Conservation (phyloP, 768 basidiomycete species). For the Lactarius sanguifluus region DNA sequence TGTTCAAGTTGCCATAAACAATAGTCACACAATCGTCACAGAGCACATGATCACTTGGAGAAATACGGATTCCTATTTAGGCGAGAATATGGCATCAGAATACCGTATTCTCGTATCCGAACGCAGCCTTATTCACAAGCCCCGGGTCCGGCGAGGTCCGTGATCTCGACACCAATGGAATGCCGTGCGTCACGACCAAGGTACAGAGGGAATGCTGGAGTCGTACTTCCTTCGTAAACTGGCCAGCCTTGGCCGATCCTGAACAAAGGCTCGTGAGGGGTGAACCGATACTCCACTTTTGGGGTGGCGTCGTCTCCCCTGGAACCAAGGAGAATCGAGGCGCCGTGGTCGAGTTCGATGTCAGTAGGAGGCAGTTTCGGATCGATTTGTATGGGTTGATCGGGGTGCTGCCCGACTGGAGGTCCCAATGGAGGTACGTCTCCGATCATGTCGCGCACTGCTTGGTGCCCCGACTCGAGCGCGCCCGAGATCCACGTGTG, state of each 20-base stretch:
- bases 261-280: slow-evolving; percentile 1
- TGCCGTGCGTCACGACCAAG: not conserved
- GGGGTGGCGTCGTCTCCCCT: not conserved
- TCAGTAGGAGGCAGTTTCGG: not conserved
- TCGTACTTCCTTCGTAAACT: not conserved
- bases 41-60: no score
- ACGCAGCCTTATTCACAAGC: not conserved
- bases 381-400: not conserved
- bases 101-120: no score
- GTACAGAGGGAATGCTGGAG: not conserved
- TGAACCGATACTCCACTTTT: not conserved
- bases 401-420: not conserved
- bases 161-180: not conserved
- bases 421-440: not conserved
- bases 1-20: no score
- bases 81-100: no score
- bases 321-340: not conserved
- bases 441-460: slow-evolving; percentile 4
- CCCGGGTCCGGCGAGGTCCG: not conserved
- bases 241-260: not conserved
- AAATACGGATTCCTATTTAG: no score
- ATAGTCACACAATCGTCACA: no score
- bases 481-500: slow-evolving; percentile 37
- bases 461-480: slow-evolving; percentile 20
- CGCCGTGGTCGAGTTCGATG: not conserved